Conservation (phyloP, 169 alveolate species). For the Perkinsus chesapeaki region DNA sequence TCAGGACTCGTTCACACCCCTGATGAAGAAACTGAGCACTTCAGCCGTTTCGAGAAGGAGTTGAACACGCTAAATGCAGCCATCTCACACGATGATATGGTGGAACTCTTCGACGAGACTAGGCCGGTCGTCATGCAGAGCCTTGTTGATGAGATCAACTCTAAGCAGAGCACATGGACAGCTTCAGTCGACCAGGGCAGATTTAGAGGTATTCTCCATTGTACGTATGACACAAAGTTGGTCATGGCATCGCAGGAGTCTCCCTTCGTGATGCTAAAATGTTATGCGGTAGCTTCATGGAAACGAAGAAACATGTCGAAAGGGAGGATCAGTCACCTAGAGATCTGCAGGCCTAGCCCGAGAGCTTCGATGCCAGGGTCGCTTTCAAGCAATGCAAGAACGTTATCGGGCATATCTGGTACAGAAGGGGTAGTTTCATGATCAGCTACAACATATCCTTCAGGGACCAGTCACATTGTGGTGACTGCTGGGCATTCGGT, state of each 20-base stretch:
- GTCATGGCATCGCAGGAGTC: neutral
- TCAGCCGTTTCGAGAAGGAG: neutral
- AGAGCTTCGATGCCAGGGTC: neutral
- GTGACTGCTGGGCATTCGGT: slow-evolving; percentile 84
- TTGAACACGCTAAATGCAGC: neutral
- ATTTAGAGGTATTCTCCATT: neutral
- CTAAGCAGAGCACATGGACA: neutral
- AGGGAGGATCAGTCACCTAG: neutral
- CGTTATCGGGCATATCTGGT: neutral
- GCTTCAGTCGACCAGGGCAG: neutral
- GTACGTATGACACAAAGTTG: neutral
- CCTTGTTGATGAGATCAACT: neutral
- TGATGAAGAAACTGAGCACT: neutral
- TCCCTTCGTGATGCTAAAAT: neutral
- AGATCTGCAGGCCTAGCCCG: neutral
- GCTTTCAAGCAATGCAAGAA: neutral
- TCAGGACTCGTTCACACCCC: neutral
- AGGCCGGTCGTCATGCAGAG: neutral
- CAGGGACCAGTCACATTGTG: slow-evolving; percentile 66
- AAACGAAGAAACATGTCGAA: neutral
- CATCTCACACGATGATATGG: neutral
- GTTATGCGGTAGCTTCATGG: neutral
- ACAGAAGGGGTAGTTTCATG: neutral
- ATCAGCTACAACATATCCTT: neutral
- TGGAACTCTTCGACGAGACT: neutral